Base-by-base conservation (phyloP, 345 rosid species). In the Gossypium turneri region DNA sequence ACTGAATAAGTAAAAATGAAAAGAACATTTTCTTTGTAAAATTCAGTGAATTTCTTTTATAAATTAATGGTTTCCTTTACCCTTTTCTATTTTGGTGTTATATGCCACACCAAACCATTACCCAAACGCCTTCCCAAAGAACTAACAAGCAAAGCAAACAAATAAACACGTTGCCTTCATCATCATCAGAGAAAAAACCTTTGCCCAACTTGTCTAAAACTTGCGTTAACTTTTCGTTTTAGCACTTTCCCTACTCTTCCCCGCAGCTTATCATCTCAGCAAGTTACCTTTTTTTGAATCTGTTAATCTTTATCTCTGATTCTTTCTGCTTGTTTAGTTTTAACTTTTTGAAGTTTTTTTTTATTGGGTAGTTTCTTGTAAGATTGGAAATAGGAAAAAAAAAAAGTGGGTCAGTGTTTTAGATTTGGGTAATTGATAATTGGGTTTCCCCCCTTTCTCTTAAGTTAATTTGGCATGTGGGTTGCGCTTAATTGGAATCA, bases 401-500 rank as follows among this genome's bases (percentile, higher is more conserved):
- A 52, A 16, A 17, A 52, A 16, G 56, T 1, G 56, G 56, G 2
- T 52, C 5, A 15, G 20, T 52, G 56, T 52, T 52, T 52, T 52
- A 56, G 60, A 56, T 19, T 56, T 56, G 25, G 60, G 59, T n/a
- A 20, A 19, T 56, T 56, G 60, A 2, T 12, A 56, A 56, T 10
- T 56, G 60, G 24, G 25, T 8, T 56, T 1, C 19, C 56, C 56
- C 56, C 9, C 20, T 4, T 34, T 5, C 41, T 11, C 57, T 48
- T 8, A 50, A 69, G 60, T 72, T 77, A 72, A 70, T 84, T 51
- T 13, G 87, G 83, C 76, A 82, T 91, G 88, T 85, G 90, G 90
- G 84, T 86, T 75, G 85, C 82, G 82, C 79, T 87, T 77, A 82
- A 81, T 84, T 90, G 87, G 91, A 87, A 77, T 55, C 88, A 88